Evolutionary conservation across 768 basidiomycete genomes (phyloP).

Genomic region (Podaxis sp.): DNA sequence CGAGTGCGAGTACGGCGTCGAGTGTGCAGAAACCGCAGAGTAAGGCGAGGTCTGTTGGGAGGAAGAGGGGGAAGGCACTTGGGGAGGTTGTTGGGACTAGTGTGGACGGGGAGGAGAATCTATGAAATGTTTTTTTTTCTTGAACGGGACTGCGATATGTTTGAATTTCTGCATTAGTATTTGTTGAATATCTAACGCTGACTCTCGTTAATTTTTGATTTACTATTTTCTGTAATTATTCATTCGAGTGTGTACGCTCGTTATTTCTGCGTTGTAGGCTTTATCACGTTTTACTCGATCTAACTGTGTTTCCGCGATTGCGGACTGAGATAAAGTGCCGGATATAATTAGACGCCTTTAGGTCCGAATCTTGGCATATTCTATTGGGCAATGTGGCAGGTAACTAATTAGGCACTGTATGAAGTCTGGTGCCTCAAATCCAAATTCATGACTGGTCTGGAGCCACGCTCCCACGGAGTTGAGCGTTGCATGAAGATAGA

Average conservation of each 20-base stretch:
- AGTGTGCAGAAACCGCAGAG: not conserved
- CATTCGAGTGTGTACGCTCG: not conserved
- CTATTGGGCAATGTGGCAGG: too few relatives aligned
- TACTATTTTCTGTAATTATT: not conserved
- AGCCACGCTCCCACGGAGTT: too few relatives aligned
- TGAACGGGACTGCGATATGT: not conserved
- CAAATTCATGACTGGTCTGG: too few relatives aligned
- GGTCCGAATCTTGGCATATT: too few relatives aligned
- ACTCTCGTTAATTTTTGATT: not conserved
- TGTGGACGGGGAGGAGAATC: slow-evolving; percentile 14
- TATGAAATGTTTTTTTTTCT: not conserved
- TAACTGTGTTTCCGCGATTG: not conserved
- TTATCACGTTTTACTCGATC: not conserved
- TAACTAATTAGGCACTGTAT: too few relatives aligned
- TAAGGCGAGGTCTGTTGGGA: not conserved
- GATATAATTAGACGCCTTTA: too few relatives aligned
- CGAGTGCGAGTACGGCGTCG: not conserved
- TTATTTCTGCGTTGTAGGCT: not conserved
- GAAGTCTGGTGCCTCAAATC: too few relatives aligned
- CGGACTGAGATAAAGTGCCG: not conserved
- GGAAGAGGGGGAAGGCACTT: slow-evolving; percentile 9
- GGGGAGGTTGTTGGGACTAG: slow-evolving; percentile 17
- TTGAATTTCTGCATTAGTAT: not conserved
- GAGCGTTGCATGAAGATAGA: too few relatives aligned
- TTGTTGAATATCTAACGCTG: not conserved